phyloP scores from a whole-genome alignment of 305 asterid genomes.

The Solanum hybrid region DNA sequence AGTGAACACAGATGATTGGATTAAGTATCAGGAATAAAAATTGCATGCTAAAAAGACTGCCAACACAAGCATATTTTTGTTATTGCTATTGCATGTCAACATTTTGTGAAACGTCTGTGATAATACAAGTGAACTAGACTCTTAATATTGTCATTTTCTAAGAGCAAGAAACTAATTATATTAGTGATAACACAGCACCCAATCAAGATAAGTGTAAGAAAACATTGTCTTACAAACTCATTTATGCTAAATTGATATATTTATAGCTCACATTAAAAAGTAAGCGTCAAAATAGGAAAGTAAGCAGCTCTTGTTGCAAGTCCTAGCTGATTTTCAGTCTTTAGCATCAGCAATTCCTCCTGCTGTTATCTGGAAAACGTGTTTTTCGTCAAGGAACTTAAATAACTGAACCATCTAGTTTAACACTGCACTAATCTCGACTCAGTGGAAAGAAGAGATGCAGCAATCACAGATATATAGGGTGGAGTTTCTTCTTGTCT shows the following conservation, averaged over 20 bases:
- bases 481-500: background rate
- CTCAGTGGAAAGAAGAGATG: background rate
- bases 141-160: background rate
- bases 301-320: constrained; percentile 3
- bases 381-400: constrained; percentile 37
- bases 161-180: background rate
- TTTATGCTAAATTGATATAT: background rate
- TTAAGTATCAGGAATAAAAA: background rate
- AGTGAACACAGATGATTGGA: background rate
- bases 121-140: background rate
- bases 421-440: background rate
- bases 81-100: background rate
- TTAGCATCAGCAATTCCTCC: constrained; percentile 98
- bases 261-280: background rate
- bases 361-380: constrained; percentile 86
- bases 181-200: background rate
- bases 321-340: constrained; percentile 38
- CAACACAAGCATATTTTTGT: too few species aligned
- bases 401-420: background rate
- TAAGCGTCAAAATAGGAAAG: background rate
- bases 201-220: background rate
- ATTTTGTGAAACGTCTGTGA: background rate
- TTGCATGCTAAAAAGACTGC: background rate
- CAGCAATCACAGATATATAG: background rate
- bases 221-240: background rate